phyloP scores from a whole-genome alignment of 1,284 basidiomycete genomes.

The Xerocomus minutiporus region DNA sequence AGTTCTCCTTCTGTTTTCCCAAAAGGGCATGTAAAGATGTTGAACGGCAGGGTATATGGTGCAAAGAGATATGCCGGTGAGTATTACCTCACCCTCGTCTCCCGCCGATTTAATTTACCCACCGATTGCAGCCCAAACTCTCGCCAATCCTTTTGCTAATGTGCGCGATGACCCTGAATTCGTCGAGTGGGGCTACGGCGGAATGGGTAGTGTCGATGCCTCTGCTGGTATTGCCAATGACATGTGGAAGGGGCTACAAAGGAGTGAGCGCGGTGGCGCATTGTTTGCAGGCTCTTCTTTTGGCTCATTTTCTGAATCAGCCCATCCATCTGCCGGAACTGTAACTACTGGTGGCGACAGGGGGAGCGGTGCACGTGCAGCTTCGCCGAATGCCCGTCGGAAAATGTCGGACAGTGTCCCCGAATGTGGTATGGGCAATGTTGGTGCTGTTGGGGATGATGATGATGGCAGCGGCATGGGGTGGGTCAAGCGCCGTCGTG shows the following conservation, averaged over 20 bases:
- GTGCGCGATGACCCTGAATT: constrained; percentile 64
- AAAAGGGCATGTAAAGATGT: constrained; percentile 47
- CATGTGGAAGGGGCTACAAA: constrained; percentile 31
- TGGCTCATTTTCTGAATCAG: neutral
- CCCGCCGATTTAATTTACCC: neutral
- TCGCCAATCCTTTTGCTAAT: constrained; percentile 48
- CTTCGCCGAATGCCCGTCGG: constrained; percentile 6
- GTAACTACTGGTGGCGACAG: constrained; percentile 1
- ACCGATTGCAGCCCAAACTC: constrained; percentile 17
- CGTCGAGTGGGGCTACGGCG: constrained; percentile 82
- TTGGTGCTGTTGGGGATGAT: constrained; percentile 32
- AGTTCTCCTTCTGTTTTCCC: constrained; percentile 5
- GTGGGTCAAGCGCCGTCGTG: constrained; percentile 60
- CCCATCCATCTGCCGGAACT: neutral
- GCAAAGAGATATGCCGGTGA: constrained; percentile 38
- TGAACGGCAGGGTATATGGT: constrained; percentile 77
- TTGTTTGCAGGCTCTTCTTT: constrained; percentile 17
- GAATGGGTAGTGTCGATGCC: constrained; percentile 66
- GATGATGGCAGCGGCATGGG: constrained; percentile 74
- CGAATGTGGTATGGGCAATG: constrained; percentile 27
- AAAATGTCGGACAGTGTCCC: constrained; percentile 19
- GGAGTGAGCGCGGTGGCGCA: constrained; percentile 26
- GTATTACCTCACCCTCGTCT: constrained; percentile 6
- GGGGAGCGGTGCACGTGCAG: constrained; percentile 9
- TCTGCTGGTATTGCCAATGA: constrained; percentile 27